These are phyloP conservation scores for Apiospora sp. DNA, from an alignment of 2,329 filamentous ascomycete species.

Conservation along the genomic window DNA sequence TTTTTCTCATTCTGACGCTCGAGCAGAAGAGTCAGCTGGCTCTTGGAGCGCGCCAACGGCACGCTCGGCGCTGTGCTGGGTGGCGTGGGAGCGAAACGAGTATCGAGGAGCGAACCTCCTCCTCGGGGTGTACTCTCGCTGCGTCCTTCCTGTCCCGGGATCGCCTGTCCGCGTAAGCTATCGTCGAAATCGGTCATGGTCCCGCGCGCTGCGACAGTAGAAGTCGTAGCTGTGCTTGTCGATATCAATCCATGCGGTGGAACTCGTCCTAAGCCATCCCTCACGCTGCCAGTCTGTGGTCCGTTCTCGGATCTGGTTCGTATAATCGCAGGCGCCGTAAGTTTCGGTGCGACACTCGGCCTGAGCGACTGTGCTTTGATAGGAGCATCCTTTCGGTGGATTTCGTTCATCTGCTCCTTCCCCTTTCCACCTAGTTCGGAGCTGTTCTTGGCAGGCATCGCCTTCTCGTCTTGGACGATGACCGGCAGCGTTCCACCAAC, in stretches of 20 bases:
- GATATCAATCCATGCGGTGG: slow-evolving; percentile 42
- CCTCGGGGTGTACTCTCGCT: neutral
- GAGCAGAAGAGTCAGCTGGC: slow-evolving; percentile 65
- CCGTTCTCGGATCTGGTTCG: slow-evolving; percentile 20
- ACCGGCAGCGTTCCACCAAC: neutral
- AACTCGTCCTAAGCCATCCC: slow-evolving; percentile 38
- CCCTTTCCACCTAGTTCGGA: neutral
- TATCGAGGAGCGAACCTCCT: slow-evolving; percentile 44
- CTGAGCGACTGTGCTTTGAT: neutral
- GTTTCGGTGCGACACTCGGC: neutral
- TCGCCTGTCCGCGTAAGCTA: slow-evolving; percentile 36
- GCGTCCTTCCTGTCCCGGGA: slow-evolving; percentile 27
- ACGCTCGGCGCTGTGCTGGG: slow-evolving; percentile 54
- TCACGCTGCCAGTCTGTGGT: slow-evolving; percentile 34
- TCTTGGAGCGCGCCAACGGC: slow-evolving; percentile 65
- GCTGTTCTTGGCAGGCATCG: neutral
- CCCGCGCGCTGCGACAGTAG: slow-evolving; percentile 51
- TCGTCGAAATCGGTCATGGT: slow-evolving; percentile 53
- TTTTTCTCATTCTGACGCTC: slow-evolving; percentile 50
- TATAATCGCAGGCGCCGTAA: neutral
- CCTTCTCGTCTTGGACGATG: slow-evolving; percentile 3
- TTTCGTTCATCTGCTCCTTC: slow-evolving; percentile 1
- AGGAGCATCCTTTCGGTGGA: neutral
- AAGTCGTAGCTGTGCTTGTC: slow-evolving; percentile 48
- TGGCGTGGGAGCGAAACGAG: slow-evolving; percentile 57